phyloP scores from a whole-genome alignment of 495 filamentous ascomycete genomes.

The Penicillium salamii region DNA sequence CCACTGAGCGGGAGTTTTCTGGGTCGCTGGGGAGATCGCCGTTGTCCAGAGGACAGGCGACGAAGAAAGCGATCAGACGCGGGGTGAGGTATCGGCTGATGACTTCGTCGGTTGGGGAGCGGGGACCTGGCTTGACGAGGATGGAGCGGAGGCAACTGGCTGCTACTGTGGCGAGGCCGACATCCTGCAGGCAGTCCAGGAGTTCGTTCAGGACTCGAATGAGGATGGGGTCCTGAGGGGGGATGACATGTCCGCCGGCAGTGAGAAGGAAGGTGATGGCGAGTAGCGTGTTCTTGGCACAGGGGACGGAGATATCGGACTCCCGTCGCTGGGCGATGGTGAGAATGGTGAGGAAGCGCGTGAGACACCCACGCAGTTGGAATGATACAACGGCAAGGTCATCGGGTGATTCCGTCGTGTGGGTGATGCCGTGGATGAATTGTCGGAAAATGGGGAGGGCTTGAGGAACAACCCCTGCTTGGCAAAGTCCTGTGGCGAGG shows the following conservation, averaged over 20 bases:
- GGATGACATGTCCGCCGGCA: conserved; percentile 66
- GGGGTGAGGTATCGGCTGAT: conserved; percentile 74
- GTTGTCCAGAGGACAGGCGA: conserved; percentile 54
- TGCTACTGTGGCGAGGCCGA: conserved; percentile 79
- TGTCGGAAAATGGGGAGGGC: conserved; percentile 88
- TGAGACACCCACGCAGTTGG: conserved; percentile 70
- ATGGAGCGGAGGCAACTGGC: conserved; percentile 84
- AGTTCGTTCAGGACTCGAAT: conserved; percentile 67
- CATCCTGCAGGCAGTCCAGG: conserved; percentile 78
- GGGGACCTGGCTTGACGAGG: conserved; percentile 62
- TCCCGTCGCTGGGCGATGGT: conserved; percentile 81
- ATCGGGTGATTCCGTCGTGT: conserved; percentile 32
- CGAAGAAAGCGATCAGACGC: conserved; percentile 69
- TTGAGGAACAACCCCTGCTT: conserved; percentile 84
- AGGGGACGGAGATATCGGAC: conserved; percentile 72
- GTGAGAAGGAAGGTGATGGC: conserved; percentile 87
- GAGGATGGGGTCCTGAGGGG: conserved; percentile 69
- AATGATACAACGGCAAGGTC: conserved; percentile 38
- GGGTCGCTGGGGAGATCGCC: conserved; percentile 61
- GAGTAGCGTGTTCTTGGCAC: conserved; percentile 90
- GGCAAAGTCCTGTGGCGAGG: conserved; percentile 80
- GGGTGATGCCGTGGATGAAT: conserved; percentile 74
- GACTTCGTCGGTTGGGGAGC: conserved; percentile 66
- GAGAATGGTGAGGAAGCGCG: conserved; percentile 76
- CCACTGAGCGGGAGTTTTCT: conserved; percentile 64